Percentiles rank a stretch among this genome's conserved stretches.
Evolutionary conservation across 208 protist species (phyloP).

Genomic region (Leishmania tropica): DNA sequence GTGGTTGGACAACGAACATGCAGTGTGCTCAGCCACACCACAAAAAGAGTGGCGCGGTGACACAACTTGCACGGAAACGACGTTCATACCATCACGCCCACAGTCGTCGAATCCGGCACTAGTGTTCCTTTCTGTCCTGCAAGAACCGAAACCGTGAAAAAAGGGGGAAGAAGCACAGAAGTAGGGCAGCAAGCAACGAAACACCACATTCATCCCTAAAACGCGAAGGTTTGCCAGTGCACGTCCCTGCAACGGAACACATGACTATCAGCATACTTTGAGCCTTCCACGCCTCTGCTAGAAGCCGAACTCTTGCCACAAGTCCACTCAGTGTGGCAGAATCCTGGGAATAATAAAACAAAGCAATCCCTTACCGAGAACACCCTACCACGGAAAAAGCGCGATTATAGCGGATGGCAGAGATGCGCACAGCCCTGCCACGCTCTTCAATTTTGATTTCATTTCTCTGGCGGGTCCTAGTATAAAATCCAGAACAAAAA

Average conservation of each 20-base stretch:
- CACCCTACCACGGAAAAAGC: neutral
- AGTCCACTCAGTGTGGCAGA: neutral
- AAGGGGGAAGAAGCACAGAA: neutral
- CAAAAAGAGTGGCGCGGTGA: conserved; percentile 43
- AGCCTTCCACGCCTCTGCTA: neutral
- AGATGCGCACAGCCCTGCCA: neutral
- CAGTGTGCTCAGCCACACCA: conserved; percentile 18
- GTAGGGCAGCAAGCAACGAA: conserved; percentile 1
- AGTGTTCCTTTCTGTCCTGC: neutral
- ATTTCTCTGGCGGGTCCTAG: neutral
- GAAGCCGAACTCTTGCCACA: neutral
- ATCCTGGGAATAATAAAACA: neutral
- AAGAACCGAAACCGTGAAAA: neutral
- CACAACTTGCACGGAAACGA: conserved; percentile 29
- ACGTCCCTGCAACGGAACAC: neutral
- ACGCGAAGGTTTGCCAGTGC: neutral
- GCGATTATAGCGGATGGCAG: neutral
- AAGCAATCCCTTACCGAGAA: neutral
- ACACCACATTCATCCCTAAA: neutral
- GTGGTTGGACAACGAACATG: conserved; percentile 21
- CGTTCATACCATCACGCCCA: neutral
- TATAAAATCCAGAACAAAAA: neutral
- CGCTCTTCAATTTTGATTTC: neutral
- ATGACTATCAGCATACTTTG: neutral
- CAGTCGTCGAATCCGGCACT: neutral